Evolutionary conservation across 2,329 filamentous ascomycete species (phyloP), one percentile per base, ranked within the genome.

Genomic region (Venturia effusa): DNA sequence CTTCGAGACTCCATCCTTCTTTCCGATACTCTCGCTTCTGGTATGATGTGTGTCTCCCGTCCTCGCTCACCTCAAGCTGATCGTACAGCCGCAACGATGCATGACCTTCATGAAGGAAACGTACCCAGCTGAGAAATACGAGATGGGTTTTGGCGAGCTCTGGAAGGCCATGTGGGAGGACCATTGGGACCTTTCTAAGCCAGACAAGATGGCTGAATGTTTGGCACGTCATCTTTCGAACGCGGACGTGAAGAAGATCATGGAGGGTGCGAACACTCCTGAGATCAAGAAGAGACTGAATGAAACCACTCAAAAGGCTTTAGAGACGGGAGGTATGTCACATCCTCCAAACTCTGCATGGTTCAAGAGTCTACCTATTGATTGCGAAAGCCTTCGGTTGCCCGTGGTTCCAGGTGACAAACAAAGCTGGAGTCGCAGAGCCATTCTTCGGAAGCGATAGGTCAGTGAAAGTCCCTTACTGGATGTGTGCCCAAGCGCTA

Each of bases 401-500:
- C 61, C 90, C 90, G 1, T 93, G 89, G 89, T 79, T 89, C 66
- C 86, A 85, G 81, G 88, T 86, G 3, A 80, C 78, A 22, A 84
- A 88, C 68, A 72, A 70, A 1, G 73, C 81, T 66, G 87, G 86
- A 0, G 73, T 79, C 64, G 79, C 79, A 60, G 85, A 89, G 75
- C 83, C 86, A 0, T 90, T 92, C 72, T 92, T 92, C 74, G 89
- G 89, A 2, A 91, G 88, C 74, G 89, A 92, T 75, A 78, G 84
- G 83, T 81, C 71, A 66, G 74, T 74, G 61, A 7, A 27, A 30
- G 61, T 45, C 17, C 19, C 11, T 34, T 54, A 24, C 13, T 54
- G 39, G 61, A n/a, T 34, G 22, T 24, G 27, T 45, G 15, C 22
- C n/a, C 39, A n/a, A 7, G 60, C 40, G n/a, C 54, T 54, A 67